Conservation (phyloP, 768 basidiomycete genomes). For the Jaapia argillacea region DNA sequence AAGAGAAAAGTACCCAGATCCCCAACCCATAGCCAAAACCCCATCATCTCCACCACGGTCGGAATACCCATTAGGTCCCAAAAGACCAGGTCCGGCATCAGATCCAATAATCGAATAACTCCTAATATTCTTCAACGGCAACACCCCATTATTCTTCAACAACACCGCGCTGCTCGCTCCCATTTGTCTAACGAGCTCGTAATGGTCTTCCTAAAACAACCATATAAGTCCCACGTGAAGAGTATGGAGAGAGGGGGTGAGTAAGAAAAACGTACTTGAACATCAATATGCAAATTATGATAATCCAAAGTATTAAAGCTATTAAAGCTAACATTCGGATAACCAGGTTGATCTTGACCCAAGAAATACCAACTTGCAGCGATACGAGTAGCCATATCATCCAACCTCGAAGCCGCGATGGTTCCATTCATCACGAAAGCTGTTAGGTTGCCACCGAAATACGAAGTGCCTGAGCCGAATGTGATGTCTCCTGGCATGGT, state of each 20-base stretch:
- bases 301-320: background rate
- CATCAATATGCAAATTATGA: background rate
- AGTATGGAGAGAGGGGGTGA: too few relatives aligned
- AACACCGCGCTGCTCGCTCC: slow-evolving; percentile 55
- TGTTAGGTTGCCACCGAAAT: slow-evolving; percentile 53
- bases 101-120: slow-evolving; percentile 37
- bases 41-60: slow-evolving; percentile 53
- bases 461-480: slow-evolving; percentile 16
- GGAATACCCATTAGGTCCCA: slow-evolving; percentile 33
- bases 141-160: slow-evolving; percentile 44
- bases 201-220: slow-evolving; percentile 1
- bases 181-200: slow-evolving; percentile 31
- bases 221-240: slow-evolving; percentile 13
- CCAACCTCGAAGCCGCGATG: slow-evolving; percentile 48
- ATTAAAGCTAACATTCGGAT: slow-evolving; percentile 49
- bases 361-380: slow-evolving; percentile 52
- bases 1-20: slow-evolving; percentile 16
- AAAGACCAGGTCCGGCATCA: background rate
- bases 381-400: slow-evolving; percentile 66
- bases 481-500: slow-evolving; percentile 60
- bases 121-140: slow-evolving; percentile 42
- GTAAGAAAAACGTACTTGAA: background rate
- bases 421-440: slow-evolving; percentile 48
- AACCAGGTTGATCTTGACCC: slow-evolving; percentile 44
- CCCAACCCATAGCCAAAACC: slow-evolving; percentile 54